Evolutionary conservation across 208 protist genomes (phyloP), one percentile per base, ranked within the genome.

Genomic region (Leishmania aethiopica): DNA sequence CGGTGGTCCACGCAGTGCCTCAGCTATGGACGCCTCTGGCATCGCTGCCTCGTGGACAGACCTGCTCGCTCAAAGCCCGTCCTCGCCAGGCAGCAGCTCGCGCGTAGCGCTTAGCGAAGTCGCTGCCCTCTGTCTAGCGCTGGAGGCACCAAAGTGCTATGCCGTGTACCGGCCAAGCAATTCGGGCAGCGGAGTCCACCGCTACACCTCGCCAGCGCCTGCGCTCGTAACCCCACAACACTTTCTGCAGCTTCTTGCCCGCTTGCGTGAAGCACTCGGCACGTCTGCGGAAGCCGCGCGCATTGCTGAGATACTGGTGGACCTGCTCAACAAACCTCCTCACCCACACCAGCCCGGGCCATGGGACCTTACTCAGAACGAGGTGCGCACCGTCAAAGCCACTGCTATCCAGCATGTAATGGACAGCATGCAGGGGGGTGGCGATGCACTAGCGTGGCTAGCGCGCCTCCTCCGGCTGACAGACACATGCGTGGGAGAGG

Each of bases 321-420:
- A 95, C n/a, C 76, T 92, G 62, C 83, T 95, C 49, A 71, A 84
- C 47, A 95, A 95, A 55, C 85, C 89, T 0, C 77, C 90, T 13
- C 90, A 94, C 77, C 90, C 92, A 28, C 90, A 87, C 19, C 64
- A 84, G 35, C 78, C 83, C 13, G 74, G 80, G 0, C 53, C 85
- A 35, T 95, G 92, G 92, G 92, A 95, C 77, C 55, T 94, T 32
- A 75, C 80, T 3, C 73, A 35, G 8, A 45, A 78, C 25, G 78
- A 82, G 60, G 77, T 83, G 47, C 75, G 55, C n/a, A 37, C 49
- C 2, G 1, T 86, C 53, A 87, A 89, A 62, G 78, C 80, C 15
- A 57, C 25, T 32, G 86, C 85, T 3, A 81, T 93, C 19, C 67
- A 78, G 67, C 57, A 71, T n/a, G 79, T 84, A 32, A 85, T 91